These are phyloP conservation scores for Brassica cretica DNA, from an alignment of 345 rosid genomes.

Conservation along the genomic window DNA sequence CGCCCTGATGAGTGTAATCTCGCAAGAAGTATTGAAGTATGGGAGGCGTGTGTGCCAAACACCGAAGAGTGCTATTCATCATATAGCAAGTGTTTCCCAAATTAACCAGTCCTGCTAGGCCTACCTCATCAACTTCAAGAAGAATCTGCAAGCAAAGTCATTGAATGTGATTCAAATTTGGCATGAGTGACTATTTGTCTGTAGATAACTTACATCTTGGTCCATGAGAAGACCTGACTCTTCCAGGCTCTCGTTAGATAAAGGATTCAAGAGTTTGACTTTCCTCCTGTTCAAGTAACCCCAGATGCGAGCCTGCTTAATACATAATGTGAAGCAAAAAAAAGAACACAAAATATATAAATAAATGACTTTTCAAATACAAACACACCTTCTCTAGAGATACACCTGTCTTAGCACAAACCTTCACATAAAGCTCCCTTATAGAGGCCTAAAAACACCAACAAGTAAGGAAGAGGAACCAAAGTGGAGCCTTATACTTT, in stretches of 20 bases:
- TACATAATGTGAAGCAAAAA: constrained; percentile 18
- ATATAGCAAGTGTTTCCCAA: constrained; percentile 97
- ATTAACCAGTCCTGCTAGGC: constrained; percentile 81
- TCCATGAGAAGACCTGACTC: constrained; percentile 80
- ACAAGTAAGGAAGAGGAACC: not conserved
- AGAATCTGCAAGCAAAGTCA: constrained; percentile 55
- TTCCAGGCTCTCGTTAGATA: constrained; percentile 55
- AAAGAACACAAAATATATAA: not conserved
- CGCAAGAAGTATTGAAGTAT: constrained; percentile 81
- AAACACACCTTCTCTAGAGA: constrained; percentile 58
- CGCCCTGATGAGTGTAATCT: constrained; percentile 86
- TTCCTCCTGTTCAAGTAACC: constrained; percentile 68
- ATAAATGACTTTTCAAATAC: not conserved
- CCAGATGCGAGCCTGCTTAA: constrained; percentile 52
- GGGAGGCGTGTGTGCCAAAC: constrained; percentile 86
- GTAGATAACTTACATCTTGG: constrained; percentile 63
- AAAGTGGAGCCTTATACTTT: not conserved
- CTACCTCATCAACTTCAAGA: constrained; percentile 50
- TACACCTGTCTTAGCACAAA: constrained; percentile 55
- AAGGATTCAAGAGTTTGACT: constrained; percentile 41
- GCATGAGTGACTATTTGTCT: not conserved
- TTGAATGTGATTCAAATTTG: not conserved
- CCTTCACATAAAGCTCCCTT: constrained; percentile 67
- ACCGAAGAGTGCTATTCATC: constrained; percentile 97
- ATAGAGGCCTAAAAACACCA: constrained; percentile 54